Percentiles rank a stretch among this genome's conserved stretches.
These are phyloP conservation scores for Sapria himalayana DNA, from an alignment of 345 rosid species.

Conservation along the genomic window DNA sequence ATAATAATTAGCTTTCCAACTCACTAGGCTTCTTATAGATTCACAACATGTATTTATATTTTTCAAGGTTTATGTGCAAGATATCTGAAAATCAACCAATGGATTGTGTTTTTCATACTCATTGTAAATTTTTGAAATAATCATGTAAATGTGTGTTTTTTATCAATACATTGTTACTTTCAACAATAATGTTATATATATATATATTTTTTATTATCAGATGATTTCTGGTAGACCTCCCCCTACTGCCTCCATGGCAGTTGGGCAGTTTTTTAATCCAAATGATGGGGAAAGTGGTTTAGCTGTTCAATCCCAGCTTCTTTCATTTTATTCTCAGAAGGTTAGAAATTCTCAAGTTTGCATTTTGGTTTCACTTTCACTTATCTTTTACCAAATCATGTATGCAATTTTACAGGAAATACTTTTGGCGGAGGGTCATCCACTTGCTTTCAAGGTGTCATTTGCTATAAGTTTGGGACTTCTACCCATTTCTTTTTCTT, in stretches of 20 bases:
- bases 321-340: slow-evolving; percentile 50
- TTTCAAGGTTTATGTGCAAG: no score
- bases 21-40: no score
- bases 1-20: no score
- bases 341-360: slow-evolving; percentile 27
- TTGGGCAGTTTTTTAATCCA: slow-evolving; percentile 93
- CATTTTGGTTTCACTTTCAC: slow-evolving; percentile 8
- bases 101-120: no score
- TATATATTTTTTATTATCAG: slow-evolving; percentile 44
- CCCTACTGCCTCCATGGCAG: slow-evolving; percentile 95
- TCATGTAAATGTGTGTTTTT: no score
- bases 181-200: no score
- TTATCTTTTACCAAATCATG: slow-evolving; percentile 11
- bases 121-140: no score
- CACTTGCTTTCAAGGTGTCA: slow-evolving; percentile 60
- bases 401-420: slow-evolving; percentile 32
- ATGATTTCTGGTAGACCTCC: slow-evolving; percentile 87
- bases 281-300: slow-evolving; percentile 45
- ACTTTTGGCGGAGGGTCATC: slow-evolving; percentile 71
- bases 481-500: slow-evolving; percentile 50
- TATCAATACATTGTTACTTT: no score
- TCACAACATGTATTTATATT: no score
- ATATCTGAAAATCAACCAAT: no score
- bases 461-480: slow-evolving; percentile 76
- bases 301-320: slow-evolving; percentile 44